Percentiles rank a stretch among this genome's conserved stretches.
These are phyloP conservation scores for Ascochyta koolunga DNA, from an alignment of 2,329 filamentous ascomycete genomes.

Conservation along the genomic window DNA sequence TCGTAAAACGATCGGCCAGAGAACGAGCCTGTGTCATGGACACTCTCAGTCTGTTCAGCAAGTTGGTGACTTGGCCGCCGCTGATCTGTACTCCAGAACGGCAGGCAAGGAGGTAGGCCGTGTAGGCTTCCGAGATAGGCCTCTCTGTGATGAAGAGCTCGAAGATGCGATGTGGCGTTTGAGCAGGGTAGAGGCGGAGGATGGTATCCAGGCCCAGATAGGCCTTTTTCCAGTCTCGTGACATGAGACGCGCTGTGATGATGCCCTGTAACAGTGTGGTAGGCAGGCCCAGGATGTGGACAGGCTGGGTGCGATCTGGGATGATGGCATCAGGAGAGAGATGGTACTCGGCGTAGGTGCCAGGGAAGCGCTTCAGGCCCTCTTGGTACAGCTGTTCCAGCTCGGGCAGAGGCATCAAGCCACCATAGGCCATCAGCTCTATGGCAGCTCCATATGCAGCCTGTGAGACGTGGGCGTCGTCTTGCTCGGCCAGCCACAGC, in stretches of 20 bases:
- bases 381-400: conserved; percentile 55
- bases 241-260: conserved; percentile 53
- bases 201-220: conserved; percentile 59
- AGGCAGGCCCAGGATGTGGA: conserved; percentile 46
- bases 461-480: conserved; percentile 50
- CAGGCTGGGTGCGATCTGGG: conserved; percentile 47
- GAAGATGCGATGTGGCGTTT: conserved; percentile 51
- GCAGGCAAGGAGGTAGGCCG: conserved; percentile 56
- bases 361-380: conserved; percentile 56
- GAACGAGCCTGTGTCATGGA: conserved; percentile 21
- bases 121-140: conserved; percentile 55
- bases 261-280: conserved; percentile 56
- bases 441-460: conserved; percentile 58
- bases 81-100: conserved; percentile 50
- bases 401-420: conserved; percentile 45
- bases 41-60: conserved; percentile 43
- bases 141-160: conserved; percentile 54
- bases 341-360: conserved; percentile 55
- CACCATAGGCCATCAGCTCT: conserved; percentile 54
- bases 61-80: conserved; percentile 36
- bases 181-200: conserved; percentile 54
- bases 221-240: conserved; percentile 54
- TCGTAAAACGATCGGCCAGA: conserved; percentile 29
- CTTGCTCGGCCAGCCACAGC: conserved; percentile 54
- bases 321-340: conserved; percentile 55